Conservation (phyloP, 116 monocot genomes). For the Papilionanthe hybrid region DNA sequence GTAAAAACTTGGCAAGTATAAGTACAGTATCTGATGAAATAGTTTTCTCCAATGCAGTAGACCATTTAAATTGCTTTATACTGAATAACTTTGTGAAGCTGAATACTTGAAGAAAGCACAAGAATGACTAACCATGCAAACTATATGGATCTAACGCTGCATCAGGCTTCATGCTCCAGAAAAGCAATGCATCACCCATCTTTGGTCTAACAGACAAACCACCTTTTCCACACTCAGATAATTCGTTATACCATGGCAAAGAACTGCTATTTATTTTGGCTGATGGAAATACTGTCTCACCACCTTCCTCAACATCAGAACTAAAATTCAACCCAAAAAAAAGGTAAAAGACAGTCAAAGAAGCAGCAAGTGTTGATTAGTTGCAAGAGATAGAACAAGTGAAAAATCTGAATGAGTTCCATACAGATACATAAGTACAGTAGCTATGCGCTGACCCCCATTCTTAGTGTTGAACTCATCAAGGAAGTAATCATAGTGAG, state of each 20-base stretch:
- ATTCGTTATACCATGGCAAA: constrained; percentile 46
- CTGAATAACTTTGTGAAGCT: background rate
- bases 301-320: constrained; percentile 79
- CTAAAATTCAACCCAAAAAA: constrained; percentile 20
- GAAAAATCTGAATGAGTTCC: constrained; percentile 4
- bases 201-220: constrained; percentile 60
- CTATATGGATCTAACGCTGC: constrained; percentile 49
- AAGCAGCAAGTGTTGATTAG: background rate
- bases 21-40: background rate
- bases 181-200: constrained; percentile 63
- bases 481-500: constrained; percentile 63
- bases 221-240: constrained; percentile 54
- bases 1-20: background rate
- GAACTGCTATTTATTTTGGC: constrained; percentile 39
- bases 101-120: background rate
- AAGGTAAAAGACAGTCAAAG: background rate
- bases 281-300: constrained; percentile 63
- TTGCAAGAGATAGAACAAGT: background rate
- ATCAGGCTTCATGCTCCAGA: constrained; percentile 74
- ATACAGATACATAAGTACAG: constrained; percentile 73
- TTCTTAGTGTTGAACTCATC: constrained; percentile 64
- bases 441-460: constrained; percentile 63
- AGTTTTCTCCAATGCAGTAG: background rate
- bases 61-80: background rate
- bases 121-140: constrained; percentile 39